phyloP scores from a whole-genome alignment of 495 filamentous ascomycete genomes.

The Neurospora sp. region DNA sequence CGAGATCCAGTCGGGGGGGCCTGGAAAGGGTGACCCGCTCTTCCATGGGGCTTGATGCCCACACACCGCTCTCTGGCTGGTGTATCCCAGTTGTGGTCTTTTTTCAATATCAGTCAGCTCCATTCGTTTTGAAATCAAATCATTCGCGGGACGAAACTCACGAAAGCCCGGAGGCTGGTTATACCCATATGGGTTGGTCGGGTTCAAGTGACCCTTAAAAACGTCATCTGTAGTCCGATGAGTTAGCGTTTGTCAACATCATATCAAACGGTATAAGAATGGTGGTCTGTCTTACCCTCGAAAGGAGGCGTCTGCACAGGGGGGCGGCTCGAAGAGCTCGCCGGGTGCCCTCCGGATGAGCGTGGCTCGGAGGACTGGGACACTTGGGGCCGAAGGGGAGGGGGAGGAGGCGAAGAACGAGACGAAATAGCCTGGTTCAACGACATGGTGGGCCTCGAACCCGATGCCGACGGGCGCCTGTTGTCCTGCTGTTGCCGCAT shows the following conservation, averaged over 20 bases:
- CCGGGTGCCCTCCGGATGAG: not conserved
- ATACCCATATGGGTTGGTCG: conserved; percentile 13
- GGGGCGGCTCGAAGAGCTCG: not conserved
- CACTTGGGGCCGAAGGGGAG: not conserved
- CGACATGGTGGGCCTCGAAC: not conserved
- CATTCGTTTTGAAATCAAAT: not conserved
- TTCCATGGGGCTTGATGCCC: not conserved
- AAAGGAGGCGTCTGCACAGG: not conserved
- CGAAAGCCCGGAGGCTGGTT: conserved; percentile 10
- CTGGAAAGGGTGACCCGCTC: not conserved
- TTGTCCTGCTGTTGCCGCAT: not conserved
- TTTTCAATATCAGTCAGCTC: not conserved
- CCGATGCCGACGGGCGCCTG: not conserved
- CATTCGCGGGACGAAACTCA: conserved; percentile 2
- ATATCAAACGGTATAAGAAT: not conserved
- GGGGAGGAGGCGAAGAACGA: not conserved
- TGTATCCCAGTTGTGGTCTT: conserved; percentile 9
- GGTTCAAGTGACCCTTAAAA: conserved; percentile 5
- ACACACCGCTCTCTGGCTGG: conserved; percentile 5
- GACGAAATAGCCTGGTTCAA: not conserved
- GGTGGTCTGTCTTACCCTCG: not conserved
- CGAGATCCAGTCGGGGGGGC: conserved; percentile 6
- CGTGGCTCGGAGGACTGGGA: not conserved
- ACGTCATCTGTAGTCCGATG: not conserved
- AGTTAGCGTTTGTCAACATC: not conserved